Evolutionary conservation across 2,329 filamentous ascomycete species (phyloP), one percentile per base, ranked within the genome.

Genomic region (Epichloe sp.): DNA sequence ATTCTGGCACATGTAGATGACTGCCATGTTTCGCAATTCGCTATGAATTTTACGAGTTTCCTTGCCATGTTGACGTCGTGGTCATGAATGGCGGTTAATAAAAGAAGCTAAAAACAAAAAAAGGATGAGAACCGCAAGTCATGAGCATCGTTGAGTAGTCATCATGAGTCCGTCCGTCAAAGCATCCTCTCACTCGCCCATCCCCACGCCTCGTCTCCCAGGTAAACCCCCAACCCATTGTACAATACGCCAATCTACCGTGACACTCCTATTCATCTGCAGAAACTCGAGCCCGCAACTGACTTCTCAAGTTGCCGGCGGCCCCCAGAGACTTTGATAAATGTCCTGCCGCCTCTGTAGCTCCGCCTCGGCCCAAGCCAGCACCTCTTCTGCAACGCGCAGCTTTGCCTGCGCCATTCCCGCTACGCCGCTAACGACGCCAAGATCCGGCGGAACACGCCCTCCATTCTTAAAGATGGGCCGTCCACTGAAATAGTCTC

Each of bases 311-410:
- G 19, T 36, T 6, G 44, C 48, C n/a, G 26, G 26, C 26, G 15
- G 6, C 12, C 44, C 36, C 52, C 52, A 56, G 11, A 52, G 19
- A 23, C 37, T 49, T 15, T 46, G 17, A 44, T 52, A 45, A 6
- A 48, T 15, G 4, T 38, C 52, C 4, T 52, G 23, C 44, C 59
- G 56, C 19, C 3, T 45, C 48, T 50, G 44, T 10, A 55, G 48
- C 50, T 64, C 55, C 42, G 57, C 55, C 49, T 60, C 50, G 34
- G 78, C 53, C 58, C 64, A 68, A 5, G 38, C 54, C 14, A 76
- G 55, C 3, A 77, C 58, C 35, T 58, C 54, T 54, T 68, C 63
- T 0, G 73, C 71, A 3, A 77, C 59, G 50, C 58, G 60, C 53
- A 69, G 62, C 56, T 61, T 69, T 1, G 71, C 63, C 10, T 59